These are phyloP conservation scores for Aspergillus sp. DNA, from an alignment of 2,329 filamentous ascomycete genomes.

Conservation along the genomic window DNA sequence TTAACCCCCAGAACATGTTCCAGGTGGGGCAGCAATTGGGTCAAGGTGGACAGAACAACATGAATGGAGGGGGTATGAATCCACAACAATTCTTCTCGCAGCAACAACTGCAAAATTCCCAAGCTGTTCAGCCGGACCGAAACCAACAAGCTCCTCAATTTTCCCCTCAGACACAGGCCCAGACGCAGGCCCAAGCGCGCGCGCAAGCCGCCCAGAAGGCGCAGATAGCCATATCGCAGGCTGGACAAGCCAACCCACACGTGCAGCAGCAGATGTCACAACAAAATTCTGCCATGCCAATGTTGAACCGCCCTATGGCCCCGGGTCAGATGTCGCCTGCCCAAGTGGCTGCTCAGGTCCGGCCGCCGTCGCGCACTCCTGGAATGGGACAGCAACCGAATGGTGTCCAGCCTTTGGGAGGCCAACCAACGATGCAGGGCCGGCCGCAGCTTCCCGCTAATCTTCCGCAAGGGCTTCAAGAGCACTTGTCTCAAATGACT, in stretches of 20 bases:
- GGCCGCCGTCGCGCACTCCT: constrained; percentile 34
- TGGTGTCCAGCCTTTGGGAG: constrained; percentile 12
- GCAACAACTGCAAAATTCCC: constrained; percentile 42
- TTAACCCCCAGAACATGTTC: constrained; percentile 44
- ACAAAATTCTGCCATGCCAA: constrained; percentile 41
- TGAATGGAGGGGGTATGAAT: constrained; percentile 38
- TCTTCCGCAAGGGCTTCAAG: constrained; percentile 35
- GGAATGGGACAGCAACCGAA: constrained; percentile 33
- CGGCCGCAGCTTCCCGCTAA: constrained; percentile 35
- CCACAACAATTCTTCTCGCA: constrained; percentile 44
- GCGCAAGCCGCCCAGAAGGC: constrained; percentile 46
- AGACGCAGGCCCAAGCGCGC: constrained; percentile 41
- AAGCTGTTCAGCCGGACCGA: constrained; percentile 45
- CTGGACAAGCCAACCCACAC: constrained; percentile 44
- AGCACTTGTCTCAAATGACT: constrained; percentile 36
- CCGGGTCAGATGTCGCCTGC: constrained; percentile 40
- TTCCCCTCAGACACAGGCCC: constrained; percentile 39
- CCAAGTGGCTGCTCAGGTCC: constrained; percentile 33
- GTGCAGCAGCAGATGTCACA: constrained; percentile 40
- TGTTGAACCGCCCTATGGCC: constrained; percentile 45
- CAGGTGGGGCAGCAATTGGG: constrained; percentile 40
- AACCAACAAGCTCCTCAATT: constrained; percentile 36
- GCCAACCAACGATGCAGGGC: constrained; percentile 32
- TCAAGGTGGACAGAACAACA: constrained; percentile 38
- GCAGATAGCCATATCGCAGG: constrained; percentile 47